Conservation (phyloP, 768 basidiomycete genomes). For the Macrolepiota albuminosa region DNA sequence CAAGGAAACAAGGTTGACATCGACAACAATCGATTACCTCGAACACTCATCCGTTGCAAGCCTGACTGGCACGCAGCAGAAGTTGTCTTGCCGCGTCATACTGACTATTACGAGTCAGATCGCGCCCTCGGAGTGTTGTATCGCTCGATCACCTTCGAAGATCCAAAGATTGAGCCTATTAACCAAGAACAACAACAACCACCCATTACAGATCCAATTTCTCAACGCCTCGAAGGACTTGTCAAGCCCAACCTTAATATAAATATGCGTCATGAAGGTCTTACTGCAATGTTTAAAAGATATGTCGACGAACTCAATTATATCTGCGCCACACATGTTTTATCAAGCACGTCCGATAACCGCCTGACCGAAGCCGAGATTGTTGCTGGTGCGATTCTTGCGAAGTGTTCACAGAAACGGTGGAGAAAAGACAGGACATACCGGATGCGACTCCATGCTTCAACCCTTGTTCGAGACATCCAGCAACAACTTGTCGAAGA, state of each 20-base stretch:
- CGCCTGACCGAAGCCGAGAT: conserved; percentile 69
- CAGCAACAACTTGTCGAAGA: conserved; percentile 32
- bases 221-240: conserved; percentile 23
- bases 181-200: conserved; percentile 7
- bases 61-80: conserved; percentile 78
- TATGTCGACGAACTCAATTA: conserved; percentile 68
- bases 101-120: conserved; percentile 67
- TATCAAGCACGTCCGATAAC: conserved; percentile 51
- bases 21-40: conserved; percentile 39
- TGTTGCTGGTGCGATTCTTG: conserved; percentile 70
- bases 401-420: conserved; percentile 57
- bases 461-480: conserved; percentile 46
- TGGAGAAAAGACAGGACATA: conserved; percentile 56
- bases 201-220: conserved; percentile 34
- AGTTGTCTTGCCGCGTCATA: conserved; percentile 43
- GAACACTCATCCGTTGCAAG: conserved; percentile 55
- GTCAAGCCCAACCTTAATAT: conserved; percentile 27
- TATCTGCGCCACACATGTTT: conserved; percentile 62
- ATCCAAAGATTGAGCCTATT: conserved; percentile 24
- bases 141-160: conserved; percentile 50
- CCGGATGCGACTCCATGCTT: conserved; percentile 57
- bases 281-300: conserved; percentile 37
- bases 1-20: conserved; percentile 65
- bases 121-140: conserved; percentile 71
- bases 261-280: conserved; percentile 21